Conservation (phyloP, 208 protist genomes). For the Acanthamoeba castellanii region DNA sequence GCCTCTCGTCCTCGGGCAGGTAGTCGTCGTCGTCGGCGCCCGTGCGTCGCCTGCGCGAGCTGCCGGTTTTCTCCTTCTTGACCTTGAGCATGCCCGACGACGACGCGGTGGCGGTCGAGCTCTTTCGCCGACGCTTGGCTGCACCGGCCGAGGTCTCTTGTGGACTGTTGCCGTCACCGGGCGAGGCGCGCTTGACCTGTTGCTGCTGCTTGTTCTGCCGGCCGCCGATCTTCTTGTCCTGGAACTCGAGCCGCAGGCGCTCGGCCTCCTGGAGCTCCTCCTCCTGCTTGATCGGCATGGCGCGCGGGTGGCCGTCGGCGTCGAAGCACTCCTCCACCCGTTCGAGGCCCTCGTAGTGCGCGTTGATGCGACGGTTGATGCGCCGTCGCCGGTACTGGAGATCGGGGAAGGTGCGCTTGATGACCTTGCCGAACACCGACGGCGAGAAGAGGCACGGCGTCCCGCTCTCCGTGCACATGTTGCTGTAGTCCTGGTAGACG, state of each 20-base stretch:
- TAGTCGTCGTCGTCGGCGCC: background rate
- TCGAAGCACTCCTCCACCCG: conserved; percentile 15
- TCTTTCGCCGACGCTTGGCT: background rate
- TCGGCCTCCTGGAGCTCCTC: conserved; percentile 28
- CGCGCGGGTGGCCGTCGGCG: background rate
- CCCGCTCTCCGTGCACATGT: conserved; percentile 28
- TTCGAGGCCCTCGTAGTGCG: conserved; percentile 50
- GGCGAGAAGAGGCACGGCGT: conserved; percentile 33
- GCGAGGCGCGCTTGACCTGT: no score
- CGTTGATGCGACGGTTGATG: conserved; percentile 52
- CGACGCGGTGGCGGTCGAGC: background rate
- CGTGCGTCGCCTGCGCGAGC: background rate
- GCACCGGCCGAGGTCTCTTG: background rate
- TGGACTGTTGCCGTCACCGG: background rate
- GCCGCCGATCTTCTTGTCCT: conserved; percentile 51
- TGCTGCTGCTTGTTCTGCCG: background rate
- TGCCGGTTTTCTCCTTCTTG: background rate
- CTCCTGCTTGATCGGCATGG: conserved; percentile 16
- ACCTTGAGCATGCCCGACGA: background rate
- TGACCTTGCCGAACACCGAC: conserved; percentile 54
- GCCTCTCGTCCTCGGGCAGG: background rate
- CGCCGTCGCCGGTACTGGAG: conserved; percentile 37
- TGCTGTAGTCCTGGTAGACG: conserved; percentile 58
- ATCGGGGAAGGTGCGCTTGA: conserved; percentile 59
- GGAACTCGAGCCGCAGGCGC: background rate